Evolutionary conservation across 2,329 filamentous ascomycete genomes (phyloP), one percentile per base, ranked within the genome.

Genomic region (Venturia nashicola): DNA sequence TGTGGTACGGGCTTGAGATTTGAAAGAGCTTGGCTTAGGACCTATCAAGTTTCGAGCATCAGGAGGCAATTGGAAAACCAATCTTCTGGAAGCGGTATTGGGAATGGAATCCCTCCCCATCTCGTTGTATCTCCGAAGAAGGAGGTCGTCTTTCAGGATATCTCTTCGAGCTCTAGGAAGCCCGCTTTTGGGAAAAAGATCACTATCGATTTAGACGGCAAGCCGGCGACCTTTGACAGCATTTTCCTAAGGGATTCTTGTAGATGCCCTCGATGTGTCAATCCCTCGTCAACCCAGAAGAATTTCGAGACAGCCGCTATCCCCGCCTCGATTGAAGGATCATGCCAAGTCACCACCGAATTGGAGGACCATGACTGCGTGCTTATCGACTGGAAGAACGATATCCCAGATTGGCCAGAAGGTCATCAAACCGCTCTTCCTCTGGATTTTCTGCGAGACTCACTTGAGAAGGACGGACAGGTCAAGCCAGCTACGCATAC

Each of bases 291-390:
- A 18, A 80, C 78, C 51, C 85, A 88, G 71, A 87, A 87, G 74
- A 76, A 78, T 44, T 89, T 89, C 72, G 81, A 82, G 63, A 86
- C 85, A 0, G 78, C 79, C 23, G 85, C 90, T 61, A 86, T 91
- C 51, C 83, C 86, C 0, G 39, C 68, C 9, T 66, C 77, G 40
- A 62, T 76, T 55, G 69, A 74, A 61, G 61, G 42, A 23, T 39
- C 32, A 59, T 42, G 23, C 34, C 76, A 5, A 69, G 72, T 43
- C 65, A 73, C 32, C 65, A 79, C 42, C 66, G 73, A 40, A 69
- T 74, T 69, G 62, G 68, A 76, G 23, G 70, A 73, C 18, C 68
- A 75, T 0, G 74, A 79, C 20, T 32, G 40, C 11, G 63, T 55
- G n/a, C 34, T 61, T 12, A 74, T 93, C 8, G 71, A 76, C n/a